Conservation (phyloP, 106 monocot species). For the Dioscorea alata region DNA sequence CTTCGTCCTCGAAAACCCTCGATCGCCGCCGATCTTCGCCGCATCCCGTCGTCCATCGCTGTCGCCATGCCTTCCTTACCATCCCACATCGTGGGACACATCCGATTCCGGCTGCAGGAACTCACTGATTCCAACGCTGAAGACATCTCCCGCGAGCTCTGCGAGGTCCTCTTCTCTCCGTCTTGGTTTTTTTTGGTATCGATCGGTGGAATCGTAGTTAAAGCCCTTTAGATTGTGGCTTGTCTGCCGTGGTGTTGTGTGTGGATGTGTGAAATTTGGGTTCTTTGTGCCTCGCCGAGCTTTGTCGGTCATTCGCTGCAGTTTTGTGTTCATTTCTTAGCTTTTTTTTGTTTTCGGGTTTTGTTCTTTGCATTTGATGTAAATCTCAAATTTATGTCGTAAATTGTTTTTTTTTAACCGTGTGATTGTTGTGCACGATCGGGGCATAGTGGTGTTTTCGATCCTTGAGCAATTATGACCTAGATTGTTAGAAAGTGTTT, state of each 20-base stretch:
- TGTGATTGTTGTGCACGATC: too few species aligned
- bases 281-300: neutral
- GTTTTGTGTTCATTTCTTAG: neutral
- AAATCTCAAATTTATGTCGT: neutral
- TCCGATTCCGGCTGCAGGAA: slow-evolving; percentile 40
- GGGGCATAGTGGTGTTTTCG: too few species aligned
- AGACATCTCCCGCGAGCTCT: slow-evolving; percentile 36
- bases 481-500: too few species aligned
- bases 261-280: neutral
- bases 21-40: neutral
- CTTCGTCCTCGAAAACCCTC: neutral
- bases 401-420: too few species aligned
- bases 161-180: slow-evolving; percentile 20
- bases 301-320: neutral
- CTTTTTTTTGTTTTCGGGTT: neutral
- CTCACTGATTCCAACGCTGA: slow-evolving; percentile 29
- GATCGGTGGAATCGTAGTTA: neutral
- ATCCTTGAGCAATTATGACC: too few species aligned
- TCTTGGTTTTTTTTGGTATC: neutral
- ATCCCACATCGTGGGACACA: slow-evolving; percentile 24
- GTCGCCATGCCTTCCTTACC: slow-evolving; percentile 38
- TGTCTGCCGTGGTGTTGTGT: neutral
- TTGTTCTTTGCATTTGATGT: neutral
- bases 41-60: neutral
- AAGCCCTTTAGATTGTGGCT: neutral